Conservation (phyloP, 139 green algal species). For the Micractinium conductrix region DNA sequence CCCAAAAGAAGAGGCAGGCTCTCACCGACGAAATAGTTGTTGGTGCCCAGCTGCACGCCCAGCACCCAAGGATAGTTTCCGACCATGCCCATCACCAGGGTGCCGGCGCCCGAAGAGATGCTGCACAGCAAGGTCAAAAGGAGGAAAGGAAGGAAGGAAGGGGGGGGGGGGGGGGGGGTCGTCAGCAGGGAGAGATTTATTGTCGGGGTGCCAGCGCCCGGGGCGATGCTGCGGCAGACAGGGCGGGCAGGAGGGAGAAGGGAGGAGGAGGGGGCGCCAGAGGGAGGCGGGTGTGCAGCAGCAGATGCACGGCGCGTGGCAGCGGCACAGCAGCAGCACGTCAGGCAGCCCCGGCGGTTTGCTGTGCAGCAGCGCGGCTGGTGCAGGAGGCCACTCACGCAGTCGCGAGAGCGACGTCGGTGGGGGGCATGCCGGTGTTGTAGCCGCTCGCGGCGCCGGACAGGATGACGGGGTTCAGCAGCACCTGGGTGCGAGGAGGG, state of each 20-base stretch:
- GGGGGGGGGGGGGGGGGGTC: no score
- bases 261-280: neutral
- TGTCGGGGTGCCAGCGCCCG: neutral
- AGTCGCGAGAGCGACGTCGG: constrained; percentile 30
- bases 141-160: neutral
- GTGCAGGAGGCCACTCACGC: neutral
- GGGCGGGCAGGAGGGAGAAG: neutral
- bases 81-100: constrained; percentile 13
- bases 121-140: neutral
- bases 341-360: no score
- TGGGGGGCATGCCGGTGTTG: constrained; percentile 32
- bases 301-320: no score
- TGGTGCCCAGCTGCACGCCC: constrained; percentile 51
- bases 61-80: constrained; percentile 38
- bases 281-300: no score
- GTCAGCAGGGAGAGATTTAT: neutral
- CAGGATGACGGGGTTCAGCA: no score
- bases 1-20: constrained; percentile 35
- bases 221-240: neutral
- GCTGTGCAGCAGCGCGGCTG: neutral
- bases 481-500: no score
- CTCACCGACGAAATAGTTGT: constrained; percentile 67
- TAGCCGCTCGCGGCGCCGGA: constrained; percentile 3
- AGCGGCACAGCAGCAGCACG: no score
- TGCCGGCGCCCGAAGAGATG: constrained; percentile 29